Evolutionary conservation across 2,329 filamentous ascomycete genomes (phyloP).

Genomic region (Paecilomyces variotii): DNA sequence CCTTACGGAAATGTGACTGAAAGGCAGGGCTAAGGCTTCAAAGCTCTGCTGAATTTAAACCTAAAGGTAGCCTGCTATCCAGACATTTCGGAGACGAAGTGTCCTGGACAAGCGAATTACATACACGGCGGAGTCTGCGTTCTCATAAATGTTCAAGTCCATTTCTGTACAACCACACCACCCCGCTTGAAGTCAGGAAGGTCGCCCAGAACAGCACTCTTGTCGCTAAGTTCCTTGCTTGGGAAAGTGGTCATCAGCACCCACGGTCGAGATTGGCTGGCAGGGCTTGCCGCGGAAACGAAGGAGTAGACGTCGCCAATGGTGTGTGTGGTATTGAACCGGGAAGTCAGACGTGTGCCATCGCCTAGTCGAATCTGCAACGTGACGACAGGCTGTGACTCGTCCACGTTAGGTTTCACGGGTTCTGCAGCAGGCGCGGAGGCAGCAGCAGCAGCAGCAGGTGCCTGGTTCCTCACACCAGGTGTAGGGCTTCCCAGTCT

Average conservation of each 20-base stretch:
- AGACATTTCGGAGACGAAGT: neutral
- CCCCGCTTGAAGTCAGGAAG: conserved; percentile 44
- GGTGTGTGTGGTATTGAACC: conserved; percentile 59
- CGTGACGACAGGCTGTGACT: conserved; percentile 50
- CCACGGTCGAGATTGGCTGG: conserved; percentile 44
- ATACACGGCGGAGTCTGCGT: neutral
- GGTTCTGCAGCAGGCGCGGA: conserved; percentile 15
- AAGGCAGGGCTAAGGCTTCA: neutral
- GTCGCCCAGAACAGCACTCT: conserved; percentile 38
- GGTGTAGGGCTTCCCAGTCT: conserved; percentile 57
- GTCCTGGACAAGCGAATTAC: neutral
- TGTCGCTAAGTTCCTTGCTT: conserved; percentile 53
- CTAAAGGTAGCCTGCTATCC: neutral
- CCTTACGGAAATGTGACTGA: neutral
- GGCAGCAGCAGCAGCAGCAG: conserved; percentile 22
- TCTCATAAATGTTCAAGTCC: conserved; percentile 20
- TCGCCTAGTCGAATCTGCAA: conserved; percentile 58
- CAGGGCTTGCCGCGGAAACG: conserved; percentile 46
- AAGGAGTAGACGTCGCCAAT: conserved; percentile 58
- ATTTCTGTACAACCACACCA: conserved; percentile 45
- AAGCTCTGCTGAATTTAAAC: neutral
- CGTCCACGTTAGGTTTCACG: conserved; percentile 44
- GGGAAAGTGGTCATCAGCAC: conserved; percentile 61
- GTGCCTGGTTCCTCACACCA: conserved; percentile 33
- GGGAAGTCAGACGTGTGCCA: conserved; percentile 51